Evolutionary conservation across 495 filamentous ascomycete genomes (phyloP).

Genomic region (Articulospora tetracladia): DNA sequence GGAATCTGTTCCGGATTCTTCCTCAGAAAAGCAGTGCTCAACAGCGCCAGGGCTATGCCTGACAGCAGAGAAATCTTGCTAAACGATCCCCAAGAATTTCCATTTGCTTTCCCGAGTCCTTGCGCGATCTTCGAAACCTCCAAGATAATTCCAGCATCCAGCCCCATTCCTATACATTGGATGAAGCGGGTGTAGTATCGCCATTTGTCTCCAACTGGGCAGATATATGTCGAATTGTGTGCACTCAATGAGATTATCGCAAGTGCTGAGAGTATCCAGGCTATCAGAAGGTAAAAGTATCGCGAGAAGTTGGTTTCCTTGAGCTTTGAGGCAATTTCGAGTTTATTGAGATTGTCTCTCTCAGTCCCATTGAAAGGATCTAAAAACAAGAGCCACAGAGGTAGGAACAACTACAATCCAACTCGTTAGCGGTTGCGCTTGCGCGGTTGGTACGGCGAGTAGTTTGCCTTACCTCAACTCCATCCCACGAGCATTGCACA

Average conservation of each 20-base stretch:
- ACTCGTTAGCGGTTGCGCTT: not conserved
- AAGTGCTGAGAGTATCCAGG: not conserved
- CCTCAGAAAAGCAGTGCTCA: slow-evolving; percentile 1
- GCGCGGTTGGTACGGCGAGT: not conserved
- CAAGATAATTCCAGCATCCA: slow-evolving; percentile 12
- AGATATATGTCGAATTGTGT: slow-evolving; percentile 8
- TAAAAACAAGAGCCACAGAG: slow-evolving; percentile 5
- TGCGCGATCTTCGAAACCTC: slow-evolving; percentile 1
- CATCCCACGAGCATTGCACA: slow-evolving; percentile 13
- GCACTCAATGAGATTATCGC: not conserved
- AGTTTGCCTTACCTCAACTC: slow-evolving; percentile 7
- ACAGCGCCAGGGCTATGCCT: not conserved
- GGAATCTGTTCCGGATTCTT: slow-evolving; percentile 3
- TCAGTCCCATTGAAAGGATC: not conserved
- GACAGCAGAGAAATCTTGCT: not conserved
- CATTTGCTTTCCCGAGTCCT: not conserved
- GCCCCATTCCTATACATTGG: slow-evolving; percentile 12
- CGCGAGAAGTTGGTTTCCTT: not conserved
- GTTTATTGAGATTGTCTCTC: not conserved
- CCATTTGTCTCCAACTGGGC: not conserved
- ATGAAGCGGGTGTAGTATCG: not conserved
- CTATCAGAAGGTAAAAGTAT: not conserved
- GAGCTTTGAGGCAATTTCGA: not conserved
- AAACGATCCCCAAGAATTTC: not conserved
- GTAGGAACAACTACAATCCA: slow-evolving; percentile 5